Base-by-base conservation (phyloP, 805 yeast species). In the Ascoidea rubescens region DNA sequence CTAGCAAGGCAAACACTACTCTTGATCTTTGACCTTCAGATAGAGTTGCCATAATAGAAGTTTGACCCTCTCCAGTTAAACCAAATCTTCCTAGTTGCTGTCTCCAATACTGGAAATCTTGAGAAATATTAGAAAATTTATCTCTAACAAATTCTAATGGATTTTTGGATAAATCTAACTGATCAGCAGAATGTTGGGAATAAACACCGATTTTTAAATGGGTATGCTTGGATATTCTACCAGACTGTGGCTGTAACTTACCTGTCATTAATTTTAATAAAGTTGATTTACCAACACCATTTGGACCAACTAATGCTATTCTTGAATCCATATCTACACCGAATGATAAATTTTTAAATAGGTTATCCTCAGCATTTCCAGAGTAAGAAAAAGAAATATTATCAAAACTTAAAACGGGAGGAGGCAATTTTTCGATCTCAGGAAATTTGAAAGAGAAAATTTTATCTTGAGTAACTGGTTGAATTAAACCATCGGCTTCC, bases 281-380 rank as follows among this genome's bases (percentile, higher is more conserved):
- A 17, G 99, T 91, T 51, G 97, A 90, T 72, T 91, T 91, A 74
- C 99, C 99, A 62, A 91, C 91, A 87, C 99, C 99, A 70, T 91
- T 91, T 66, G 98, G 98, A 47, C 99, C 99, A 56, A 91, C 98
- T 50, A 91, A 77, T 47, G 99, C 98, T 65, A 91, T 82, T 75
- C 99, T 85, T 46, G 97, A 90, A 72, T 93, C 99, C 98, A 93
- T 93, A 75, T 93, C 99, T 55, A 93, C 90, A 84, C 99, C 99
- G 61, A 93, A 93, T 67, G 89, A 91, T 67, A 93, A 78, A 68
- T 87, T 71, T 66, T 86, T 88, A 72, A 93, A 93, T 64, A 93
- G 76, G 71, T 89, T 84, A 71, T 93, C 82, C 71, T 87, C 96
- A 49, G 76, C 69, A 33, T 79, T 79, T 61, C 85, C 91, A 61